Percentiles rank a stretch among this genome's conserved stretches.
Evolutionary conservation across 148 eudicot genomes (phyloP).

Genomic region (Amaranthus palmeri): DNA sequence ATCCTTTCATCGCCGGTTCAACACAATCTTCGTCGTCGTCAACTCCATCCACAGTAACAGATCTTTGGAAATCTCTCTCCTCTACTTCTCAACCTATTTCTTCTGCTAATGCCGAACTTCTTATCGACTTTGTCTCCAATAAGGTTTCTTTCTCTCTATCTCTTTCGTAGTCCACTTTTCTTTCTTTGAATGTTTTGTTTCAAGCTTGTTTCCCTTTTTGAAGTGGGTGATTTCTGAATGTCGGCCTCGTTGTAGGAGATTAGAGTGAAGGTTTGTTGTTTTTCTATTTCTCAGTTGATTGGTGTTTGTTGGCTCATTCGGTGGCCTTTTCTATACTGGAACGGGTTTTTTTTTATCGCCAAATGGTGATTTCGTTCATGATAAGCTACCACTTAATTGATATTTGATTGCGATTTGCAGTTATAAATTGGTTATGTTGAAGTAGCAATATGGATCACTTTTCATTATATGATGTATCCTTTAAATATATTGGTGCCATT

Average conservation of each 20-base stretch:
- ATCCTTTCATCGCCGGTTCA: slow-evolving; percentile 26
- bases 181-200: background rate
- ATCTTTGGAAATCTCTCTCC: slow-evolving; percentile 51
- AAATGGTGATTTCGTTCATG: background rate
- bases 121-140: slow-evolving; percentile 65
- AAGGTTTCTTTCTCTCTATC: slow-evolving; percentile 42
- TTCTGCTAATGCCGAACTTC: slow-evolving; percentile 57
- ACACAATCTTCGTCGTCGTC: slow-evolving; percentile 25
- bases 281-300: background rate
- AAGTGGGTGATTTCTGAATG: background rate
- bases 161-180: background rate
- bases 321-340: background rate
- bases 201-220: background rate
- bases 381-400: background rate
- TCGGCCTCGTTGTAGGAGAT: background rate
- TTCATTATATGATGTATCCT: background rate
- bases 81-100: slow-evolving; percentile 30
- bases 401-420: background rate
- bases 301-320: background rate
- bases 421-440: background rate
- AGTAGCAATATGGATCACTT: background rate
- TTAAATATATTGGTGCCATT: background rate
- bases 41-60: slow-evolving; percentile 53
- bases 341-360: background rate
- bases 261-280: background rate